Base-by-base conservation (phyloP, 2,329 filamentous ascomycete genomes). In the Chaetomium sp. region DNA sequence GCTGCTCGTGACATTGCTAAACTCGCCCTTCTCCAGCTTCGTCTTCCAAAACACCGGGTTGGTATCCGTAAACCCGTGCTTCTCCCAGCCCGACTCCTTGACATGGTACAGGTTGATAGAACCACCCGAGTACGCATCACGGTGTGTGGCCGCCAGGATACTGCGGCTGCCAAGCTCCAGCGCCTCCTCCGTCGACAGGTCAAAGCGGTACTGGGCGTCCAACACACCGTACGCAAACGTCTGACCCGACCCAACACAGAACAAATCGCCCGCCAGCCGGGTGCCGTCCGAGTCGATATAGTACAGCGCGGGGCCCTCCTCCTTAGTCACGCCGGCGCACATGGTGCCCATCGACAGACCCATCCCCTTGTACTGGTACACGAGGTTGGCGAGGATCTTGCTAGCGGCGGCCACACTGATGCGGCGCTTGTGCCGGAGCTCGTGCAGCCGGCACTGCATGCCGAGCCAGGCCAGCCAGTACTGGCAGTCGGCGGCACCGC, bases 31-130 rank as follows among this genome's bases (percentile, higher is more conserved):
- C 73, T 96, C 88, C 69, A 99, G 76, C 85, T 99, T 99, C 49
- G 91, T 96, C 80, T 95, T 88, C 94, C 94, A 99, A 86, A 99
- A 99, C 70, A 97, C 95, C 45, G 92, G 92, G 79, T 97, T 96
- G 66, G 92, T 97, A 74, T 99, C 94, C 69, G 79, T 91, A 81
- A 99, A 99, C 60, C 94, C 94, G 70, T 97, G 92, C 82, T 95
- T 96, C 68, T 95, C 91, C 94, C 94, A 99, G 66, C 94, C 94
- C 62, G 91, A 87, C 79, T 99, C 92, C 85, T 96, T 96, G 71
- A 99, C 91, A 70, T 99, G 94, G 76, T 99, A 99, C 70, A 97
- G 72, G 78, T 99, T 99, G 81, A 99, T 96, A 77, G 84, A 97
- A 64, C 94, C 94, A 79, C 94, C 94, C 32, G 94, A 97, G 81